Percentiles rank a stretch among this genome's conserved stretches.
Conservation (phyloP, 306 rosid genomes). For the Medicago truncatula region MtrunA17r5.0-ANR NC_053042.1:50128001-50128500, state of each 20-base stretch:
- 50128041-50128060: conserved; percentile 72
- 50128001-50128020: conserved; percentile 75
- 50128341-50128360: too few species aligned
- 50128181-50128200: conserved; percentile 74
- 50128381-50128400: too few species aligned
- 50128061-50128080: conserved; percentile 69
- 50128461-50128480: too few species aligned
- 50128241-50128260: background rate
- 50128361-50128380: too few species aligned
- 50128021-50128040: conserved; percentile 66
- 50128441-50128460: too few species aligned
- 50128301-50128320: background rate
- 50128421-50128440: too few species aligned
- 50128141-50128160: conserved; percentile 82
- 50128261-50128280: background rate
- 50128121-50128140: conserved; percentile 69
- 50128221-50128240: conserved; percentile 48
- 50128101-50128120: conserved; percentile 75
- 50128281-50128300: background rate
- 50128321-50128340: too few species aligned
- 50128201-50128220: conserved; percentile 72
- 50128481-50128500: too few species aligned
- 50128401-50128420: too few species aligned
- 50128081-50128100: conserved; percentile 66
- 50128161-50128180: conserved; percentile 88